These are phyloP conservation scores for Hypoxylon fragiforme DNA, from an alignment of 495 filamentous ascomycete genomes.

Conservation along the genomic window DNA sequence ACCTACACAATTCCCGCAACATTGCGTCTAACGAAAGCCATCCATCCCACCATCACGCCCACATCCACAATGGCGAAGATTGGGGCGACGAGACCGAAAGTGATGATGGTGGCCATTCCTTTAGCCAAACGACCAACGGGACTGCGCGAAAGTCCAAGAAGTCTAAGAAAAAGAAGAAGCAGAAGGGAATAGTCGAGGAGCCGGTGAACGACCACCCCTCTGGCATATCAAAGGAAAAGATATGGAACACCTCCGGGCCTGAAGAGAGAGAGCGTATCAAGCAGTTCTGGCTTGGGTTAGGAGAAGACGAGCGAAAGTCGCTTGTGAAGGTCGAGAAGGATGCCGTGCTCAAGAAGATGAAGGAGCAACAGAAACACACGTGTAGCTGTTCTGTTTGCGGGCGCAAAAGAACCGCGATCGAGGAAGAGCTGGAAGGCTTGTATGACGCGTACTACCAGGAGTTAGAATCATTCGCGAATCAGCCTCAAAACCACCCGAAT, in stretches of 20 bases:
- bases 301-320: constrained; percentile 89
- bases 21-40: constrained; percentile 9
- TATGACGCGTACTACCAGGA: constrained; percentile 99
- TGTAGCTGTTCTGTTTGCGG: constrained; percentile 98
- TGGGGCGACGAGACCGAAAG: constrained; percentile 52
- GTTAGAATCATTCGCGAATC: constrained; percentile 93
- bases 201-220: constrained; percentile 26
- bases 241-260: constrained; percentile 93
- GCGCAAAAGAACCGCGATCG: constrained; percentile 93
- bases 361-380: constrained; percentile 99
- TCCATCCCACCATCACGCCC: constrained; percentile 34
- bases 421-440: constrained; percentile 97
- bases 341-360: constrained; percentile 98
- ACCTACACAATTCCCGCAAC: constrained; percentile 26
- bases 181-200: constrained; percentile 34
- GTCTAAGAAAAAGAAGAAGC: constrained; percentile 68
- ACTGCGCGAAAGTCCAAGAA: constrained; percentile 54
- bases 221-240: constrained; percentile 72
- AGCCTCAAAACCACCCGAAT: constrained; percentile 66
- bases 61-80: constrained; percentile 48
- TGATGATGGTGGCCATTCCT: constrained; percentile 44
- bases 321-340: constrained; percentile 98
- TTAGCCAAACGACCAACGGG: constrained; percentile 22
- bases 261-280: constrained; percentile 97
- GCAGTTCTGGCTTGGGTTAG: constrained; percentile 96